A percentile compares a stretch with the other conserved stretches of the same genome.
phyloP scores from a whole-genome alignment of 2,329 filamentous ascomycete species.

The Stagonosporopsis chrysanthemi region DNA sequence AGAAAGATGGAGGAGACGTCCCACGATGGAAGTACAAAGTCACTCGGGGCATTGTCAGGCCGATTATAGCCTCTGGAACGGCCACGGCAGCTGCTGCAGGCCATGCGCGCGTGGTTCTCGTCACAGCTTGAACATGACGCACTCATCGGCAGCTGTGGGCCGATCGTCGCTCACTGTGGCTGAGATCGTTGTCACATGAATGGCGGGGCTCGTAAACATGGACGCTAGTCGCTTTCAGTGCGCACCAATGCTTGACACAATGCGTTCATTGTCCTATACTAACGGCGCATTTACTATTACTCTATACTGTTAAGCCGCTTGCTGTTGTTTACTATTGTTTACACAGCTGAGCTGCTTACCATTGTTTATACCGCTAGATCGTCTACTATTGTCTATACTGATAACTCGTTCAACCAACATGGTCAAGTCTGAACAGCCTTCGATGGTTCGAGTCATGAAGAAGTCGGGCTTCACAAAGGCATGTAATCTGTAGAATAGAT shows the following conservation, averaged over 20 bases:
- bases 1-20: not conserved
- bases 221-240: slow-evolving; percentile 10
- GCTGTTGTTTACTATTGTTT: no score
- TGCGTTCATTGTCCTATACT: not conserved
- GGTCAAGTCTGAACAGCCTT: no score
- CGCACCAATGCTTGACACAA: not conserved
- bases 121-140: slow-evolving; percentile 17
- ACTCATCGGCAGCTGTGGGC: slow-evolving; percentile 15
- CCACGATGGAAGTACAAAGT: slow-evolving; percentile 1
- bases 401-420: no score
- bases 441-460: not conserved
- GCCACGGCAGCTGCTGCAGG: not conserved
- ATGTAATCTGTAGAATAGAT: not conserved
- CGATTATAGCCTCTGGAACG: slow-evolving; percentile 6
- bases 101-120: slow-evolving; percentile 12
- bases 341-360: no score
- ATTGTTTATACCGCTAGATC: no score
- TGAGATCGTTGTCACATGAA: slow-evolving; percentile 13
- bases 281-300: no score
- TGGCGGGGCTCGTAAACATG: slow-evolving; percentile 5
- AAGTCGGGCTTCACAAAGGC: not conserved
- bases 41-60: slow-evolving; percentile 4
- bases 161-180: slow-evolving; percentile 13
- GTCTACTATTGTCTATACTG: no score
- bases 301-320: no score